Conservation (phyloP, 2,329 filamentous ascomycete species). For the Immersiporthe knoxdaviesiana region DNA sequence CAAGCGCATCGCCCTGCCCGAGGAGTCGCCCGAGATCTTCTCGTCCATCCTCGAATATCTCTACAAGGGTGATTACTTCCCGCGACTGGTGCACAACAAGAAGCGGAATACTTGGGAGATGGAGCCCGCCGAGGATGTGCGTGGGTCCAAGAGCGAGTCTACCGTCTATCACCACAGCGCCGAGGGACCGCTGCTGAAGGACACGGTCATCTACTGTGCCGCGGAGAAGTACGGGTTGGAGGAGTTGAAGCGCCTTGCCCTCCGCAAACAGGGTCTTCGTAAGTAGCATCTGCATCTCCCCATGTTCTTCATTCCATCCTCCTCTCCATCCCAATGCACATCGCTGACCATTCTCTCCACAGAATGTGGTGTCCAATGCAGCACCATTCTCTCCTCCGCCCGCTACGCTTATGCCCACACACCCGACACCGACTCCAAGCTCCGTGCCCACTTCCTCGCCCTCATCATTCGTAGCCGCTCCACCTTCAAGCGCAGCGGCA, state of each 20-base stretch:
- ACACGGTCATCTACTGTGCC: constrained; percentile 89
- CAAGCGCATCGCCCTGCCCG: constrained; percentile 78
- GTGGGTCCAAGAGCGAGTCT: constrained; percentile 54
- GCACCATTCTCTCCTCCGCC: constrained; percentile 84
- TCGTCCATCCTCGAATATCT: constrained; percentile 88
- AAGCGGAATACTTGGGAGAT: constrained; percentile 79
- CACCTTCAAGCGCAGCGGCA: constrained; percentile 91
- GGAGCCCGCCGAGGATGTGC: constrained; percentile 61
- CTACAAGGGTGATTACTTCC: constrained; percentile 93
- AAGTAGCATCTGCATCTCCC: constrained; percentile 37
- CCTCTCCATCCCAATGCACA: background rate
- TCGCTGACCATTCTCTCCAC: constrained; percentile 27
- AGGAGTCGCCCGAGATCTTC: constrained; percentile 89
- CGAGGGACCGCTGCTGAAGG: constrained; percentile 75
- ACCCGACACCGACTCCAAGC: constrained; percentile 85
- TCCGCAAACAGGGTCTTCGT: constrained; percentile 88
- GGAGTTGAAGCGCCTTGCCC: constrained; percentile 80
- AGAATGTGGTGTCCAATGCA: constrained; percentile 80
- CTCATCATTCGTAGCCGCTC: constrained; percentile 86
- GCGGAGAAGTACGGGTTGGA: constrained; percentile 83
- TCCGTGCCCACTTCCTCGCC: constrained; percentile 87
- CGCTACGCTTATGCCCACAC: constrained; percentile 89
- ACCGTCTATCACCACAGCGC: constrained; percentile 70
- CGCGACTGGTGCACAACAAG: constrained; percentile 81
- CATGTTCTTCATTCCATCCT: background rate